Percentiles rank a stretch among this genome's conserved stretches.
Conservation (phyloP, 805 yeast genomes). For the Ogataea pignaliae region DNA sequence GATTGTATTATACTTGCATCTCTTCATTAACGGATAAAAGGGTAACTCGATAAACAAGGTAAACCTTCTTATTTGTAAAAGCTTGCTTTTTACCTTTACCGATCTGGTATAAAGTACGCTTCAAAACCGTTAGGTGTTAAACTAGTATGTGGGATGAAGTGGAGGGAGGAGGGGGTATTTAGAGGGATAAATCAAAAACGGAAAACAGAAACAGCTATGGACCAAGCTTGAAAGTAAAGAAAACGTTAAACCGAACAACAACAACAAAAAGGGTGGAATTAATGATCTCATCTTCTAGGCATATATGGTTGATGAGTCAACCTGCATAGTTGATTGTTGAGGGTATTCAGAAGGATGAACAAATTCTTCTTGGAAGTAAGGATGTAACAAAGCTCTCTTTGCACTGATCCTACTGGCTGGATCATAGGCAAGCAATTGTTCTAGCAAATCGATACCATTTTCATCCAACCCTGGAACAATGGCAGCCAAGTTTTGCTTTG, state of each 20-base stretch:
- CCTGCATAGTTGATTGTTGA: conserved; percentile 33
- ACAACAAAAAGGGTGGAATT: background rate
- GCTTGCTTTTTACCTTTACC: too few species aligned
- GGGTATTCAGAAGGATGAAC: conserved; percentile 26
- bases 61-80: too few species aligned
- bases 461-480: conserved; percentile 76
- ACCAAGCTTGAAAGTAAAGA: background rate
- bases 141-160: too few species aligned
- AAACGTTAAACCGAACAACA: background rate
- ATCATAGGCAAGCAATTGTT: conserved; percentile 78
- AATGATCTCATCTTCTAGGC: conserved; percentile 13
- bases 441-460: conserved; percentile 80
- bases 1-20: too few species aligned
- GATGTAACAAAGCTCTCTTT: conserved; percentile 84
- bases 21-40: too few species aligned
- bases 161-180: too few species aligned
- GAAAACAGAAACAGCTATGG: background rate
- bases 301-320: conserved; percentile 31
- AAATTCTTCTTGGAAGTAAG: conserved; percentile 66
- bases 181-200: background rate
- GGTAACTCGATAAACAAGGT: too few species aligned
- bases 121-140: too few species aligned
- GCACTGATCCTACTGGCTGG: conserved; percentile 94
- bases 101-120: too few species aligned
- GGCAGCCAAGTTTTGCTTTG: conserved; percentile 61